Evolutionary conservation across 495 filamentous ascomycete species (phyloP), one percentile per base, ranked within the genome.

Genomic region (Penicillium pancosmium): DNA sequence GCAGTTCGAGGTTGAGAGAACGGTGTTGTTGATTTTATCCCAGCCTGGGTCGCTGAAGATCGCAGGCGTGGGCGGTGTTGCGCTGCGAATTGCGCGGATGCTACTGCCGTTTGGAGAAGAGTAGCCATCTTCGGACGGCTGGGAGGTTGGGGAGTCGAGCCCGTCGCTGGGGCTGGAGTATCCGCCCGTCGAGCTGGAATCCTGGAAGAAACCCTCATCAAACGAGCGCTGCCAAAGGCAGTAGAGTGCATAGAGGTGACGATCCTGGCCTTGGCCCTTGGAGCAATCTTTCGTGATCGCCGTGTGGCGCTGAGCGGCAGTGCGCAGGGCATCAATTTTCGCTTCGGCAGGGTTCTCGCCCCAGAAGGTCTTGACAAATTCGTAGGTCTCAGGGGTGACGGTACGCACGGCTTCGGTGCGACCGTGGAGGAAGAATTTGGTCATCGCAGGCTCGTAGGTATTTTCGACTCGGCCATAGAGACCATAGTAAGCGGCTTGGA

Each of bases 371-470:
- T 87, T 88, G 33, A 98, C 89, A 65, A 97, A 98, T 57, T 94
- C 85, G 21, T 90, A 82, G 8, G 86, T 85, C 58, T 94, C 92
- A 4, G 84, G 80, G 0, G 93, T 90, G 2, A 97, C 93, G 1
- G 91, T 85, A 23, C 94, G 85, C 55, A 98, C 88, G 9, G 94
- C 94, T 75, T 98, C 94, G 1, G 94, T 98, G 21, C 94, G 88
- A 11, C 94, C 94, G 64, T 98, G 94, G 35, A 95, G 84, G 73
- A 85, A 98, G 53, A 86, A 73, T 74, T 98, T 98, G 15, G 94
- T 98, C 94, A 98, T 98, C 27, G 94, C 92, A 15, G 94, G 95
- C 73, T 98, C 94, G 71, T 98, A 98, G 3, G 91, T 93, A 68
- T 91, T 95, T 73, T 98, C 94, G 5, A 96, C 82, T 5, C 91